Evolutionary conservation across 345 rosid species (phyloP).

Genomic region (Pistacia atlantica): DNA sequence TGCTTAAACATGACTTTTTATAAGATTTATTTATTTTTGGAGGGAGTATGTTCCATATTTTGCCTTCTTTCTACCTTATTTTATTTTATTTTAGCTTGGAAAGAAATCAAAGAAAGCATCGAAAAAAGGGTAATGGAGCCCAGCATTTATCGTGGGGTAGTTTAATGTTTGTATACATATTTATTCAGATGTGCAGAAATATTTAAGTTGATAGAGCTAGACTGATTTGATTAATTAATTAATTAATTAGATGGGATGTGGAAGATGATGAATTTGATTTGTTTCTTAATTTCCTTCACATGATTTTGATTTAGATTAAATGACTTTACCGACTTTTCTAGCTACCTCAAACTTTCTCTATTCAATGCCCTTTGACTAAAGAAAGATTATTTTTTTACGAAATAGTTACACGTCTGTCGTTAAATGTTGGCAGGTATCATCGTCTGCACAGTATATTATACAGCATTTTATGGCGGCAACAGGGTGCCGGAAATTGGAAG

Average conservation of each 20-base stretch:
- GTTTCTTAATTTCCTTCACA: neutral
- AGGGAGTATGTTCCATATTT: neutral
- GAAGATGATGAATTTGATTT: neutral
- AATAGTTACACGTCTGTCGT: too few relatives aligned
- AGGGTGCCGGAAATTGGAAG: constrained; percentile 77
- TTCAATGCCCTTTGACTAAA: neutral
- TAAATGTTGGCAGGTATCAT: constrained; percentile 59
- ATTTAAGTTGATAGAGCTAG: too few relatives aligned
- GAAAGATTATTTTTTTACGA: too few relatives aligned
- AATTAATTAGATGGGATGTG: neutral
- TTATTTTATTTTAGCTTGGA: neutral
- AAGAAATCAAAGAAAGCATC: constrained; percentile 23
- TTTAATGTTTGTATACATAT: neutral
- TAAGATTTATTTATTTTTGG: too few relatives aligned
- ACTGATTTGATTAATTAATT: too few relatives aligned
- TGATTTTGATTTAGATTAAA: neutral
- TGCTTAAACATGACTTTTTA: too few relatives aligned
- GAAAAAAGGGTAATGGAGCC: neutral
- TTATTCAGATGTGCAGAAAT: constrained; percentile 5
- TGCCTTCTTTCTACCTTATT: neutral
- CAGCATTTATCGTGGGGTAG: constrained; percentile 23
- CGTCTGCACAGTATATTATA: constrained; percentile 91
- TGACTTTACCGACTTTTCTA: neutral
- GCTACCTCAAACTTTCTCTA: too few relatives aligned
- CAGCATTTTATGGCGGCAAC: constrained; percentile 96